phyloP scores from a whole-genome alignment of 345 rosid genomes.

The Hibiscus trionum region DNA sequence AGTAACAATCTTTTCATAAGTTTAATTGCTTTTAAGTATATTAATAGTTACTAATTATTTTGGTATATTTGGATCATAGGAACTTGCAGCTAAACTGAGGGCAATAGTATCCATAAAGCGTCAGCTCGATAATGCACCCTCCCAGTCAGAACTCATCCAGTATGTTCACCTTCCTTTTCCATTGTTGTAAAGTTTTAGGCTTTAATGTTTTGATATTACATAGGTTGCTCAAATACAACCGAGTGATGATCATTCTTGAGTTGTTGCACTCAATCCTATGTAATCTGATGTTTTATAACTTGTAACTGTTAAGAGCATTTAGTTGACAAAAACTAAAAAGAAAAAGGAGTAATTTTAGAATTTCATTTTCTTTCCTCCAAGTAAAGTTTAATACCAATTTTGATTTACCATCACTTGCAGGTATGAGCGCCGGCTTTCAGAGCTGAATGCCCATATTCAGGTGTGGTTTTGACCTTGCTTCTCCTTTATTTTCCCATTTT shows the following conservation, averaged over 20 bases:
- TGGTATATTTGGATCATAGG: conserved; percentile 36
- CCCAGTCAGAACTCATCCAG: conserved; percentile 75
- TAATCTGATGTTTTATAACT: neutral
- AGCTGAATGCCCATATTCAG: conserved; percentile 72
- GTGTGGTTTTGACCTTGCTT: conserved; percentile 22
- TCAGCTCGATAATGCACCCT: conserved; percentile 63
- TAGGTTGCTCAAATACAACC: neutral
- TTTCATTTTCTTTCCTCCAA: neutral
- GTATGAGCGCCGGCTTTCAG: conserved; percentile 67
- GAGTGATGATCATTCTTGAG: neutral
- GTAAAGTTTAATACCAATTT: neutral
- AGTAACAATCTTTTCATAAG: neutral
- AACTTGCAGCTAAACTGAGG: conserved; percentile 54
- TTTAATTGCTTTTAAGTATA: neutral
- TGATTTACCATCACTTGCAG: conserved; percentile 33
- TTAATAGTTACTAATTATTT: neutral
- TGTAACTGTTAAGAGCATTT: neutral
- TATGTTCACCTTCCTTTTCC: conserved; percentile 28
- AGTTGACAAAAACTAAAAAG: neutral
- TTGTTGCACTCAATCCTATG: neutral
- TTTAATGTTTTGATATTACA: neutral
- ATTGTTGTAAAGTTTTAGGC: neutral
- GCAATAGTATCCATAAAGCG: conserved; percentile 45
- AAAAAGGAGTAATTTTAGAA: neutral
- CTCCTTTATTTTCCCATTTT: neutral